Evolutionary conservation across 441 rosid species (phyloP), one percentile per base, ranked within the genome.

Genomic region (Erysimum cheiri): DNA sequence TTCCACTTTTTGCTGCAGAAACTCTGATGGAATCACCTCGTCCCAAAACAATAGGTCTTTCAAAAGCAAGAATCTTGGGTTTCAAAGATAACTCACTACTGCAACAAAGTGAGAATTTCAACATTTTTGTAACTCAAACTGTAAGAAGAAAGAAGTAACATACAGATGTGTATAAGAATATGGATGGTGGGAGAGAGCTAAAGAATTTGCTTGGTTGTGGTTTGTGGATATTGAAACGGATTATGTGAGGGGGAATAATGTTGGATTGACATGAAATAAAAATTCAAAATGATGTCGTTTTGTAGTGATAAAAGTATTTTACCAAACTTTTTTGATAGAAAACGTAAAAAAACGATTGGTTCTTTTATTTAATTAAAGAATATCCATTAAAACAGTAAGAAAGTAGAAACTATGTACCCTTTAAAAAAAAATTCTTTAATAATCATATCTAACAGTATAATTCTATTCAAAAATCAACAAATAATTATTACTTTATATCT

Each of bases 1-100:
- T 85, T 12, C 84, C 88, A 0, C 80, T 58, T 55, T 87, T 87
- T 14, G 81, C 70, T 19, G 87, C 85, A 12, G 46, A 82, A 52
- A 49, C 64, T 7, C 67, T 55, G 55, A 78, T 44, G 35, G 60
- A 50, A 67, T 77, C 74, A 28, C 53, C 32, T 53, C 39, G 75
- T 14, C 19, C 54, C 11, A 41, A 4, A 29, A 54, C 37, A 67
- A 17, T 35, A 8, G 60, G 52, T 60, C 5, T 61, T 44, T 22
- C 39, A 54, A 62, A 57, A 40, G 35, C 55, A 24, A 54, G 43
- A 61, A 17, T 14, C 50, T 28, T 43, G 3, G 56, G 26, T 32
- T 68, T 69, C 47, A 71, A 43, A 53, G 52, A 11, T 49, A 77
- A n/a, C 43, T 55, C 64, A 40, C 26, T 13, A 40, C 26, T 15